A percentile compares a stretch with the other conserved stretches of the same genome.
phyloP scores from a whole-genome alignment of 441 rosid genomes.

The Codiaeum variegatum region DNA sequence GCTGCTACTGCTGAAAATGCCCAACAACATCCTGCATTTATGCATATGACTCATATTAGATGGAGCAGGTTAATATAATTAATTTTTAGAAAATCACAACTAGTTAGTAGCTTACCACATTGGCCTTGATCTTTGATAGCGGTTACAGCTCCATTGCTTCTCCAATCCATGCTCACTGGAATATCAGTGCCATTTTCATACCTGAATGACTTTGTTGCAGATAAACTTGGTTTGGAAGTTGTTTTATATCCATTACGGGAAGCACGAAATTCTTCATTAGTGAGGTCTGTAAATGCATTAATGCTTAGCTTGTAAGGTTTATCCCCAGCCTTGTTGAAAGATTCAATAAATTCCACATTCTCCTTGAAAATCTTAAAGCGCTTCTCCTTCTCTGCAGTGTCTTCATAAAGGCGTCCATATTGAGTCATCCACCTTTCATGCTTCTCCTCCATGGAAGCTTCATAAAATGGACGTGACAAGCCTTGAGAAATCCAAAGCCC shows the following conservation, averaged over 20 bases:
- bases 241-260: constrained; percentile 51
- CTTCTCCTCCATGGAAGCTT: constrained; percentile 26
- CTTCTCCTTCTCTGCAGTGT: constrained; percentile 33
- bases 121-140: constrained; percentile 65
- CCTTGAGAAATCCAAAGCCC: constrained; percentile 30
- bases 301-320: constrained; percentile 53
- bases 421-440: constrained; percentile 41
- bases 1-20: constrained; percentile 82
- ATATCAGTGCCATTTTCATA: constrained; percentile 36
- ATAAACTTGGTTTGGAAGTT: constrained; percentile 31
- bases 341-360: constrained; percentile 62
- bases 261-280: constrained; percentile 59
- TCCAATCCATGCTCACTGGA: constrained; percentile 61
- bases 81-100: no score
- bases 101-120: constrained; percentile 43
- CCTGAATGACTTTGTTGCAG: constrained; percentile 35
- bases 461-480: constrained; percentile 32
- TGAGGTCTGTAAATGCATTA: constrained; percentile 71
- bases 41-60: neutral
- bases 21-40: constrained; percentile 67
- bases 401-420: constrained; percentile 30
- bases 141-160: constrained; percentile 62
- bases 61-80: neutral
- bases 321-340: constrained; percentile 47
- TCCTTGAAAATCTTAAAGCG: constrained; percentile 66